Percentiles rank a stretch among this genome's conserved stretches.
Evolutionary conservation across 1,284 basidiomycete genomes (phyloP).

Genomic region (Sporisorium graminicola): DNA sequence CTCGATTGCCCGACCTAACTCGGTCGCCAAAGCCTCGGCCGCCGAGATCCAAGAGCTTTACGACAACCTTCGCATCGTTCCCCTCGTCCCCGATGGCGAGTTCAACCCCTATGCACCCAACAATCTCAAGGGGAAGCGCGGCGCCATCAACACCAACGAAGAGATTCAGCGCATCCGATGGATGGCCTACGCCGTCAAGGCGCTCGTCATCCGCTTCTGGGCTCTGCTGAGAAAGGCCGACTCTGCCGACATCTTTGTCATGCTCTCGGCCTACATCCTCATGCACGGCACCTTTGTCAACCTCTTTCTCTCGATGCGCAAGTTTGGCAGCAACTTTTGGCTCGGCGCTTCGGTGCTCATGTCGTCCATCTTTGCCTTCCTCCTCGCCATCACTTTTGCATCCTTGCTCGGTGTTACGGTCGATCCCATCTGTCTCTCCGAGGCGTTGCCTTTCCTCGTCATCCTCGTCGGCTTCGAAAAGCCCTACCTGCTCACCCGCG

Average conservation of each 20-base stretch:
- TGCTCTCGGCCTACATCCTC: constrained; percentile 92
- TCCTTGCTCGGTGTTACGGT: constrained; percentile 86
- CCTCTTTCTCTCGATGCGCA: constrained; percentile 69
- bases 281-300: constrained; percentile 97
- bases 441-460: constrained; percentile 96
- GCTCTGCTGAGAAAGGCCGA: constrained; percentile 79
- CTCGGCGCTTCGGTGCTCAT: constrained; percentile 82
- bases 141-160: constrained; percentile 37
- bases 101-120: constrained; percentile 51
- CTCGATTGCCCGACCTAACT: constrained; percentile 22
- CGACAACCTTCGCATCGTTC: constrained; percentile 38
- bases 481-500: constrained; percentile 88
- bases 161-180: constrained; percentile 61
- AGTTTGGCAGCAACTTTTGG: constrained; percentile 68
- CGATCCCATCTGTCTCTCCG: constrained; percentile 91
- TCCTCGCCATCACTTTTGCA: constrained; percentile 86
- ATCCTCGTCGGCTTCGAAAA: constrained; percentile 99
- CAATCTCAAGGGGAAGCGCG: constrained; percentile 52
- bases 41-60: constrained; percentile 41
- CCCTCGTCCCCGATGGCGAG: constrained; percentile 49
- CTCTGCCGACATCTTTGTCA: constrained; percentile 93
- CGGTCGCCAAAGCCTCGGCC: constrained; percentile 33
- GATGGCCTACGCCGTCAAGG: constrained; percentile 62
- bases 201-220: constrained; percentile 66
- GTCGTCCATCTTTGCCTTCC: constrained; percentile 86